phyloP scores from a whole-genome alignment of 2,329 filamentous ascomycete genomes.

The Penicillium sp. region DNA sequence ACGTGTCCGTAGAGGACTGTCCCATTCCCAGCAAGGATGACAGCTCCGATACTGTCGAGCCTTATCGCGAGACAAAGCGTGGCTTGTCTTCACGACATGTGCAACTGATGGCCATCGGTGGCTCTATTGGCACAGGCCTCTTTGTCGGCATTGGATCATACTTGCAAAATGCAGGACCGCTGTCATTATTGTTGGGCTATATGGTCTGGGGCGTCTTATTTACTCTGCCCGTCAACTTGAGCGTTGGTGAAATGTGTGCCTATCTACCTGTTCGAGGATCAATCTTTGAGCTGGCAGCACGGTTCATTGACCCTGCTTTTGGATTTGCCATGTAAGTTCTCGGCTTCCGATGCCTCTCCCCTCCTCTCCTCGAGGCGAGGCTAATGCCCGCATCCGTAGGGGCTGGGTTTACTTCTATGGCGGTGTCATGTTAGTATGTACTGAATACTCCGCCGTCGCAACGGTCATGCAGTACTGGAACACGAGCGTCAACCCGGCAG shows the following conservation, averaged over 20 bases:
- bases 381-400: conserved; percentile 12
- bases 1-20: conserved; percentile 10
- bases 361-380: neutral
- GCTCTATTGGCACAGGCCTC: conserved; percentile 35
- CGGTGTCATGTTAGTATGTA: conserved; percentile 44
- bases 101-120: conserved; percentile 41
- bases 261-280: conserved; percentile 43
- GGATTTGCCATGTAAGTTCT: conserved; percentile 36
- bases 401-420: conserved; percentile 48
- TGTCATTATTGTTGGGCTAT: conserved; percentile 36
- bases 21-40: conserved; percentile 13
- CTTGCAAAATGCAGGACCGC: conserved; percentile 32
- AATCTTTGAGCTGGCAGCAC: conserved; percentile 46
- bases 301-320: conserved; percentile 48
- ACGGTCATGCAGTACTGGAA: conserved; percentile 47
- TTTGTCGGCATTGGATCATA: conserved; percentile 36
- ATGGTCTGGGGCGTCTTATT: conserved; percentile 33
- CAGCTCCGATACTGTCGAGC: conserved; percentile 12
- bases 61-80: conserved; percentile 26
- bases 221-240: conserved; percentile 31
- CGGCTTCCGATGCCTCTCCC: neutral
- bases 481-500: conserved; percentile 40
- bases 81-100: conserved; percentile 39
- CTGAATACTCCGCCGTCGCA: conserved; percentile 46
- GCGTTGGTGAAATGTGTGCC: conserved; percentile 29